Evolutionary conservation across 495 filamentous ascomycete genomes (phyloP).

Genomic region (Pyrenula aspistea): DNA sequence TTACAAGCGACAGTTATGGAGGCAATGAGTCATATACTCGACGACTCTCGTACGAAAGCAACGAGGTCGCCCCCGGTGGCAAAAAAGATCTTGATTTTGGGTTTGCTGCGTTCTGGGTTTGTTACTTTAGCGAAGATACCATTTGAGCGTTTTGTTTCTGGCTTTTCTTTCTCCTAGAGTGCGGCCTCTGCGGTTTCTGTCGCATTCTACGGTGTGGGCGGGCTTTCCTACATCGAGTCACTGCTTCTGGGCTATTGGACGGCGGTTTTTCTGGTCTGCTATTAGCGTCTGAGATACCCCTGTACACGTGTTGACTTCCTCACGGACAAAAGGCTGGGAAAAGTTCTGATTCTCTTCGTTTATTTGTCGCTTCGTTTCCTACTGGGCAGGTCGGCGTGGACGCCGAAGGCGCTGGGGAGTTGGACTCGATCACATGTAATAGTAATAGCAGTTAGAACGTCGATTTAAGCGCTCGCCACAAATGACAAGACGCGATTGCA

Average conservation of each 20-base stretch:
- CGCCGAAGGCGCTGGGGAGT: not conserved
- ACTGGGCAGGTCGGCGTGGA: not conserved
- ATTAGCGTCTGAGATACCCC: not conserved
- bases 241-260: not conserved
- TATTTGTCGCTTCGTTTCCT: not conserved
- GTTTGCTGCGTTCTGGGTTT: not conserved
- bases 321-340: not conserved
- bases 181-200: not conserved
- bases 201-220: not conserved
- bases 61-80: not conserved
- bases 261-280: not conserved
- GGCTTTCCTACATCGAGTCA: not conserved
- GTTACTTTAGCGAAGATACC: not conserved
- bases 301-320: not conserved
- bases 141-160: not conserved
- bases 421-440: not conserved
- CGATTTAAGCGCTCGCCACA: not conserved
- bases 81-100: not conserved
- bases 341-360: not conserved
- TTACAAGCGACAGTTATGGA: not conserved
- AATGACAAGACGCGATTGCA: not conserved
- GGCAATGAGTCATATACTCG: not conserved
- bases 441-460: not conserved
- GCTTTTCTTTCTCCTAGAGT: not conserved
- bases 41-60: not conserved